Percentiles rank a stretch among this genome's conserved stretches.
Evolutionary conservation across 2,329 filamentous ascomycete genomes (phyloP).

Genomic region (Helotiales sp.): DNA sequence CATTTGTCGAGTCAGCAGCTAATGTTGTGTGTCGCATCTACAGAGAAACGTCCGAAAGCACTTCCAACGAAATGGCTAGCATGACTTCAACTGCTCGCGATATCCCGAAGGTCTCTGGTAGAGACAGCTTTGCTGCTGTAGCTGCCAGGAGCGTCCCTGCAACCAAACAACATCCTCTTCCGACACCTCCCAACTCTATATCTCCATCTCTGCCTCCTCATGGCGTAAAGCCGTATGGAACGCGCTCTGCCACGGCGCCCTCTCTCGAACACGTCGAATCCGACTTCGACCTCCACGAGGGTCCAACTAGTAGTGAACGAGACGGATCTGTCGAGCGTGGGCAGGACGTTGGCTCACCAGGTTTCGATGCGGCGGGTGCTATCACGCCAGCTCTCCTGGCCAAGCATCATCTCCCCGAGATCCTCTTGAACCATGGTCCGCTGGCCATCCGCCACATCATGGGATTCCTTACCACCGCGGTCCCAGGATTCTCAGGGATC

Average conservation of each 20-base stretch:
- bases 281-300: slow-evolving; percentile 82
- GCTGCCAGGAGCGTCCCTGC: slow-evolving; percentile 62
- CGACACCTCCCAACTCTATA: slow-evolving; percentile 93
- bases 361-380: slow-evolving; percentile 70
- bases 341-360: slow-evolving; percentile 31
- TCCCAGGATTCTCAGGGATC: slow-evolving; percentile 89
- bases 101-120: slow-evolving; percentile 59
- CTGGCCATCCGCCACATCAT: slow-evolving; percentile 94
- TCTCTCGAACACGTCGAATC: slow-evolving; percentile 69
- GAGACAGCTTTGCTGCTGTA: slow-evolving; percentile 75
- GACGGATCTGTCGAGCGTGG: slow-evolving; percentile 22
- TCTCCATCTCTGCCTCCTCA: slow-evolving; percentile 85
- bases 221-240: slow-evolving; percentile 65
- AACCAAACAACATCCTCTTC: slow-evolving; percentile 63
- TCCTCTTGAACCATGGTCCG: slow-evolving; percentile 85
- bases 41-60: slow-evolving; percentile 35
- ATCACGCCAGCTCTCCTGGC: slow-evolving; percentile 87
- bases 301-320: slow-evolving; percentile 46
- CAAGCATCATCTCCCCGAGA: slow-evolving; percentile 86
- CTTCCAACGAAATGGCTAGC: slow-evolving; percentile 55
- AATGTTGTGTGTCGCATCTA: slow-evolving; percentile 29
- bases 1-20: slow-evolving; percentile 18
- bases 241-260: slow-evolving; percentile 34
- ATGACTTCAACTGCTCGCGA: slow-evolving; percentile 65
- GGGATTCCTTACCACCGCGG: slow-evolving; percentile 87